Conservation (phyloP, 441 rosid species). For the Rhodomyrtus psidioides region DNA sequence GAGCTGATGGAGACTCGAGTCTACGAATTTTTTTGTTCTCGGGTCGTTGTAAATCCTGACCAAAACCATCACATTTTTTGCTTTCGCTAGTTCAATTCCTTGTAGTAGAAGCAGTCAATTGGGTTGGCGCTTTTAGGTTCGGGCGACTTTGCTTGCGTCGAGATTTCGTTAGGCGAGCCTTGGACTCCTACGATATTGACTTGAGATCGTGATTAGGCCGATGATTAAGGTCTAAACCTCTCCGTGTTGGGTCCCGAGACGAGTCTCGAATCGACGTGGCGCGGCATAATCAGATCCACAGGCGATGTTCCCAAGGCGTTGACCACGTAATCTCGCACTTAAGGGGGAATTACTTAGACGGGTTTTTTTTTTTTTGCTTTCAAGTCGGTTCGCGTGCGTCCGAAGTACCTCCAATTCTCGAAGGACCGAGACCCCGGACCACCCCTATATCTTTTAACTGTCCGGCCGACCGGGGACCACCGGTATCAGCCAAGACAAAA, state of each 20-base stretch:
- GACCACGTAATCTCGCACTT: neutral
- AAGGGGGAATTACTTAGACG: neutral
- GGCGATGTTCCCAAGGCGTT: neutral
- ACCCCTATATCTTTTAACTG: neutral
- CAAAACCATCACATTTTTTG: neutral
- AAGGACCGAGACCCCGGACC: neutral
- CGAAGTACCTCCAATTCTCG: neutral
- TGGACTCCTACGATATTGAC: neutral
- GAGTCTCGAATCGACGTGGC: neutral
- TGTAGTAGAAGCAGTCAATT: neutral
- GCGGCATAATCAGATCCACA: neutral
- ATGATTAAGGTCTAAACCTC: neutral
- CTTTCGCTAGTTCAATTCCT: neutral
- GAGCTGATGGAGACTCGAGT: neutral
- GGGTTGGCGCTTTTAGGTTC: neutral
- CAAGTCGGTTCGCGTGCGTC: neutral
- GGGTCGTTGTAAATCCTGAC: neutral
- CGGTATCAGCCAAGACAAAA: no score
- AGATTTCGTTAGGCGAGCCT: neutral
- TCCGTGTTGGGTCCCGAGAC: neutral
- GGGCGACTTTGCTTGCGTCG: neutral
- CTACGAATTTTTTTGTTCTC: neutral
- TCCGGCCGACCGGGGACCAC: neutral
- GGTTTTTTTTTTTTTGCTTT: neutral
- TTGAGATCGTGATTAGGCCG: neutral